These are phyloP conservation scores for Epichloe sylvatica DNA, from an alignment of 2,329 filamentous ascomycete genomes.

Conservation along the genomic window DNA sequence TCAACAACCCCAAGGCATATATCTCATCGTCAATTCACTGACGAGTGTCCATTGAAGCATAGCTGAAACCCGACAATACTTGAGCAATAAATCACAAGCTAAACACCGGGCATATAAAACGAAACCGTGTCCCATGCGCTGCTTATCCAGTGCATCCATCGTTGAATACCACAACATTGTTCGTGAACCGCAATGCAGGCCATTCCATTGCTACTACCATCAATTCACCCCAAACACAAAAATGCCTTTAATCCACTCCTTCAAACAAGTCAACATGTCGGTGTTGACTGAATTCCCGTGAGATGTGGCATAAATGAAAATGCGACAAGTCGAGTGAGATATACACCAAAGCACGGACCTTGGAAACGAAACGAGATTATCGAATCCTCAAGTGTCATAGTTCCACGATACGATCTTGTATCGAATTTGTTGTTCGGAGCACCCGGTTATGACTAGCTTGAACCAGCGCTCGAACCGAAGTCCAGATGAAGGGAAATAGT, in stretches of 20 bases:
- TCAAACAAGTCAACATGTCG: background rate
- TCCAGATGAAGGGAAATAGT: constrained; percentile 24
- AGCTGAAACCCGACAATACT: background rate
- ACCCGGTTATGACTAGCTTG: constrained; percentile 14
- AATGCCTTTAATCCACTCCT: background rate
- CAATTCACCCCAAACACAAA: background rate
- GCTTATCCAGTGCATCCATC: background rate
- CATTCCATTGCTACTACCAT: background rate
- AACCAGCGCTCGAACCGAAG: constrained; percentile 19
- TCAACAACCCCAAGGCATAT: background rate
- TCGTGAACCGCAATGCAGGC: background rate
- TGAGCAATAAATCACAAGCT: background rate
- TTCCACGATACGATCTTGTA: constrained; percentile 14
- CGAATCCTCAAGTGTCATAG: constrained; percentile 10
- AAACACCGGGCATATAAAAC: background rate
- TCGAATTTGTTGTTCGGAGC: constrained; percentile 13
- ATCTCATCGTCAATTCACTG: background rate
- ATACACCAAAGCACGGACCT: background rate
- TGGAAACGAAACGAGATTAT: too few species aligned
- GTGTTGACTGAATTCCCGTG: background rate
- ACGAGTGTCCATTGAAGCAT: background rate
- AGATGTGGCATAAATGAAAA: background rate
- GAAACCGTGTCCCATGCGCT: background rate
- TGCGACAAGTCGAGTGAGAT: background rate
- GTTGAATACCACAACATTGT: background rate